Base-by-base conservation (phyloP, 225 moss, liverwort and hornwort genomes). In the Pseudisothecium myosuroides region DNA sequence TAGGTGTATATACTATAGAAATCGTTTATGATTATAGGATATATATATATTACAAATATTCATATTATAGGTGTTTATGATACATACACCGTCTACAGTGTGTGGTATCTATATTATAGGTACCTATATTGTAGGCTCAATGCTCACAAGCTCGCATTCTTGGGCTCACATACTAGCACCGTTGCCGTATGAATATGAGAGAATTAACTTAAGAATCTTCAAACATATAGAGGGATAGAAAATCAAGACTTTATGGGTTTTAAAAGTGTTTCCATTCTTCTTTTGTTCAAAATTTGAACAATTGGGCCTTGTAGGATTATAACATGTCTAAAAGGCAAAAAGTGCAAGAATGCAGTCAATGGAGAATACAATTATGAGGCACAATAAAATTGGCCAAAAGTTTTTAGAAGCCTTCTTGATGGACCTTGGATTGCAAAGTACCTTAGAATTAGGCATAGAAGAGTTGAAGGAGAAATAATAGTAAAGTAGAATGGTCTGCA, bases 121-220 rank as follows among this genome's bases (percentile, higher is more conserved):
- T n/a, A n/a, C n/a, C n/a, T n/a, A n/a, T n/a, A n/a, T n/a, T n/a
- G n/a, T n/a, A n/a, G n/a, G n/a, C n/a, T n/a, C n/a, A n/a, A n/a
- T n/a, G n/a, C n/a, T n/a, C n/a, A n/a, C n/a, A n/a, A n/a, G n/a
- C n/a, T n/a, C n/a, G n/a, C n/a, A n/a, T n/a, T n/a, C n/a, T n/a
- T n/a, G n/a, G n/a, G n/a, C n/a, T n/a, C n/a, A n/a, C n/a, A n/a
- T n/a, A n/a, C n/a, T n/a, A n/a, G n/a, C n/a, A n/a, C n/a, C n/a
- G n/a, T n/a, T n/a, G n/a, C 0, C 0, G 0, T 11, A 54, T 0
- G 5, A 36, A 26, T 2, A 55, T 37, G 5, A 34, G 1, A 76
- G 14, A 76, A 32, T 9, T 6, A 14, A 9, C 4, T 9, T 1
- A 50, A 52, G 5, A 52, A 76, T 76, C 34, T 76, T 52, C 22